Percentiles rank a stretch among this genome's conserved stretches.
Conservation (phyloP, 352 stramenopile genomes). For the Pythium aquatile region DNA sequence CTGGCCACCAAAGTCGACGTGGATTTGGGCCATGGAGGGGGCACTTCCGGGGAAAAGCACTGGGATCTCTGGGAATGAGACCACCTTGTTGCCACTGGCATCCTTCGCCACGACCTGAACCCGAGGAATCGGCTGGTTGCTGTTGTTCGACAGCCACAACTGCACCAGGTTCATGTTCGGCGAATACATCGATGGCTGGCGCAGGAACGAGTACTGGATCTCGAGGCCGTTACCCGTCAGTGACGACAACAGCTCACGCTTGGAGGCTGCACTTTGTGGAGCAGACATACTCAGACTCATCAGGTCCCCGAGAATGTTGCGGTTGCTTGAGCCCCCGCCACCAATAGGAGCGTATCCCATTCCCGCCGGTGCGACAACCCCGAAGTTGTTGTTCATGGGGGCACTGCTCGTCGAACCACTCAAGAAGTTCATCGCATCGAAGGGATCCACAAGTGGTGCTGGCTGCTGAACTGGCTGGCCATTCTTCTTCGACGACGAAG, state of each 20-base stretch:
- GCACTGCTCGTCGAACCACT: slow-evolving; percentile 9
- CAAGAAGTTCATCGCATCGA: slow-evolving; percentile 27
- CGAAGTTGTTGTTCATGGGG: slow-evolving; percentile 18
- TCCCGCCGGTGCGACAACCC: not conserved
- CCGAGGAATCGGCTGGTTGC: slow-evolving; percentile 33
- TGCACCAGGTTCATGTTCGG: slow-evolving; percentile 51
- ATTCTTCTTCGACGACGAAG: slow-evolving; percentile 12
- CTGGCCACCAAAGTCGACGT: slow-evolving; percentile 78
- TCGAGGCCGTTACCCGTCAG: slow-evolving; percentile 33
- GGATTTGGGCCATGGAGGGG: slow-evolving; percentile 72
- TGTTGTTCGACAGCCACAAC: slow-evolving; percentile 43
- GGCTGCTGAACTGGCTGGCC: slow-evolving; percentile 23
- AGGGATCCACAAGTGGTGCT: slow-evolving; percentile 16
- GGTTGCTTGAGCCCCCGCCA: slow-evolving; percentile 14
- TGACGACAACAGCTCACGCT: slow-evolving; percentile 30
- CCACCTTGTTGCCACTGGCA: slow-evolving; percentile 32
- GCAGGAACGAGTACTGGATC: slow-evolving; percentile 46
- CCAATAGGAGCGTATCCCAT: slow-evolving; percentile 14
- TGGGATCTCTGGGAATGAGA: slow-evolving; percentile 81
- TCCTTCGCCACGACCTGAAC: slow-evolving; percentile 34
- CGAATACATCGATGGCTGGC: slow-evolving; percentile 42
- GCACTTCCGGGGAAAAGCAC: slow-evolving; percentile 78
- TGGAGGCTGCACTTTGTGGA: slow-evolving; percentile 15
- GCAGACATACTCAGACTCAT: slow-evolving; percentile 29
- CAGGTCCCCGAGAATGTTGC: slow-evolving; percentile 29